Percentiles rank a stretch among this genome's conserved stretches.
Conservation (phyloP, 306 rosid genomes). For the Quercus suber region DNA sequence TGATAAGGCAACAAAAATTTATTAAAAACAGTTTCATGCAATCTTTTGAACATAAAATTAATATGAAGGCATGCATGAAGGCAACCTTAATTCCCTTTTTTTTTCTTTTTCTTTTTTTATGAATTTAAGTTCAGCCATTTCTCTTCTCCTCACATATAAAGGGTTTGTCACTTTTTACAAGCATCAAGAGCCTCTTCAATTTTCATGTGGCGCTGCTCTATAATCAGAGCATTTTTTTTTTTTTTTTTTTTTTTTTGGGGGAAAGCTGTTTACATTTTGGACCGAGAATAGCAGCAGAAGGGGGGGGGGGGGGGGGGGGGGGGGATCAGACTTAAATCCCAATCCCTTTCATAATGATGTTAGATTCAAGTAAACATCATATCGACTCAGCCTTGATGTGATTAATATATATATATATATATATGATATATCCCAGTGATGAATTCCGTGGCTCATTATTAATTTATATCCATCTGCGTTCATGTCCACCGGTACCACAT, state of each 20-base stretch:
- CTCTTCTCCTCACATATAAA: not conserved
- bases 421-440: not conserved
- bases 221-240: too few relatives aligned
- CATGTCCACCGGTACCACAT: too few relatives aligned
- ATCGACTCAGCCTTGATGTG: not conserved
- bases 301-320: too few relatives aligned
- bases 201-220: not conserved
- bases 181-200: not conserved
- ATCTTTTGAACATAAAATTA: not conserved
- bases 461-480: too few relatives aligned
- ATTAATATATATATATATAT: not conserved
- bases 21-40: not conserved
- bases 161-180: not conserved
- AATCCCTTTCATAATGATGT: not conserved
- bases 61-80: not conserved
- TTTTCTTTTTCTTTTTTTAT: too few relatives aligned
- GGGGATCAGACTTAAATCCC: too few relatives aligned
- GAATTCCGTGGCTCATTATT: too few relatives aligned
- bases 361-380: not conserved
- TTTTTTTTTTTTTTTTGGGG: too few relatives aligned
- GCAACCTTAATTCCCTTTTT: not conserved
- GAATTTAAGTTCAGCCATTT: not conserved
- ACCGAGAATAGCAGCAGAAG: too few relatives aligned
- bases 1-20: too few relatives aligned
- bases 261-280: too few relatives aligned